Evolutionary conservation across 352 stramenopile genomes (phyloP).

Genomic region (Globisporangium middletonii): DNA sequence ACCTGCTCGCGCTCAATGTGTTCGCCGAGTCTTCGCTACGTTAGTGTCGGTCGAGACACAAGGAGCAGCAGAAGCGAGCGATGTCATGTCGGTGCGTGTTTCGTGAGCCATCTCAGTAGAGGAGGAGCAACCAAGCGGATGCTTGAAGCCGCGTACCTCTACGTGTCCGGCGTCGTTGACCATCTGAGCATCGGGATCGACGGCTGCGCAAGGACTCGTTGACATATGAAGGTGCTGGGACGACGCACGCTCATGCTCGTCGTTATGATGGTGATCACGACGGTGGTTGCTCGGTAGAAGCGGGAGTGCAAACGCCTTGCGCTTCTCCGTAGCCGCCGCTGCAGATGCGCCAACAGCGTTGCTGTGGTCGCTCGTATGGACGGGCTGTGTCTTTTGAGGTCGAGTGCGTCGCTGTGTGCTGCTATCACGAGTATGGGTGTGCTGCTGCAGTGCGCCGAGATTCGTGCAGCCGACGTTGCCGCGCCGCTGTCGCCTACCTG

Average conservation of each 20-base stretch:
- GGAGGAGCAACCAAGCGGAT: no score
- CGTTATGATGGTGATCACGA: not conserved
- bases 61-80: not conserved
- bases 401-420: not conserved
- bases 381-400: not conserved
- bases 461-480: conserved; percentile 29
- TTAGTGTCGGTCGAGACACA: conserved; percentile 1
- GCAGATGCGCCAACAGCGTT: no score
- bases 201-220: no score
- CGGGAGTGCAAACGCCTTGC: conserved; percentile 8
- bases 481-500: conserved; percentile 16
- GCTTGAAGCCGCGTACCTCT: no score
- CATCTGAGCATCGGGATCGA: no score
- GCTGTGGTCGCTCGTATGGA: no score
- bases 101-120: no score
- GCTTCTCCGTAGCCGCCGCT: not conserved
- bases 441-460: conserved; percentile 8
- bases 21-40: not conserved
- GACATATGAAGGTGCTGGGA: not conserved
- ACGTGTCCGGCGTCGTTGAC: no score
- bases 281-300: conserved; percentile 1
- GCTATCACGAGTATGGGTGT: no score
- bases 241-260: not conserved
- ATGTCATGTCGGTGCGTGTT: no score
- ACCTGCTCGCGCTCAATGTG: conserved; percentile 15